A percentile compares a stretch with the other conserved stretches of the same genome.
Evolutionary conservation across 768 basidiomycete species (phyloP).

Genomic region (Tricholoma hemisulphureum): DNA sequence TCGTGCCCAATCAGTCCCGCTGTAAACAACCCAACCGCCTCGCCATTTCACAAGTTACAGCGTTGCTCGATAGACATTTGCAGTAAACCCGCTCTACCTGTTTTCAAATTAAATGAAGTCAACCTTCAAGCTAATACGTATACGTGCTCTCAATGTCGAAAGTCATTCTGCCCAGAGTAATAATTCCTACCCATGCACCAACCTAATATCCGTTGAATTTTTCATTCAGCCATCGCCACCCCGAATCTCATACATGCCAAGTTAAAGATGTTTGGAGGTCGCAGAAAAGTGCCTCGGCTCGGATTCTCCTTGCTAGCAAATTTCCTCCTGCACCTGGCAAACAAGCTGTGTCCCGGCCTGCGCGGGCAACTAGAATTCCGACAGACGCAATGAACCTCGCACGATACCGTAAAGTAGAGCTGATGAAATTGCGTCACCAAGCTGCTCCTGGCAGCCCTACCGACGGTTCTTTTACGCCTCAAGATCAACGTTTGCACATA

Average conservation of each 20-base stretch:
- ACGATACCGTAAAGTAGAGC: constrained; percentile 54
- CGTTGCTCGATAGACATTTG: constrained; percentile 55
- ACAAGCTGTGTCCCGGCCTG: constrained; percentile 17
- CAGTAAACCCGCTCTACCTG: constrained; percentile 52
- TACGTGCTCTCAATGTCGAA: constrained; percentile 53
- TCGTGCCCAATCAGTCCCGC: constrained; percentile 38
- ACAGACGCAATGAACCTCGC: constrained; percentile 54
- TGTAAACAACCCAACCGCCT: constrained; percentile 3
- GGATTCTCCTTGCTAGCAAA: constrained; percentile 51
- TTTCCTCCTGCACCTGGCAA: constrained; percentile 36
- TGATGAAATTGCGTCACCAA: constrained; percentile 74
- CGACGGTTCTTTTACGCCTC: constrained; percentile 44
- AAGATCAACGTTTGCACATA: constrained; percentile 60
- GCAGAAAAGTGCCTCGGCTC: constrained; percentile 47
- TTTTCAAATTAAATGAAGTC: constrained; percentile 29
- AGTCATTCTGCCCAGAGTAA: constrained; percentile 68
- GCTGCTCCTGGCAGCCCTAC: constrained; percentile 64
- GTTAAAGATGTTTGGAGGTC: constrained; percentile 16
- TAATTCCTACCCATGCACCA: constrained; percentile 10
- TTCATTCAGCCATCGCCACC: constrained; percentile 60
- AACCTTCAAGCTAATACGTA: constrained; percentile 26
- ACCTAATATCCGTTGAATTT: constrained; percentile 12
- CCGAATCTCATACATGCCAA: constrained; percentile 58
- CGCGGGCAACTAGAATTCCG: constrained; percentile 33
- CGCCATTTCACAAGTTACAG: constrained; percentile 31